Conservation (phyloP, 371 early-diverging fungal genomes). For the Mortierella sp. region DNA sequence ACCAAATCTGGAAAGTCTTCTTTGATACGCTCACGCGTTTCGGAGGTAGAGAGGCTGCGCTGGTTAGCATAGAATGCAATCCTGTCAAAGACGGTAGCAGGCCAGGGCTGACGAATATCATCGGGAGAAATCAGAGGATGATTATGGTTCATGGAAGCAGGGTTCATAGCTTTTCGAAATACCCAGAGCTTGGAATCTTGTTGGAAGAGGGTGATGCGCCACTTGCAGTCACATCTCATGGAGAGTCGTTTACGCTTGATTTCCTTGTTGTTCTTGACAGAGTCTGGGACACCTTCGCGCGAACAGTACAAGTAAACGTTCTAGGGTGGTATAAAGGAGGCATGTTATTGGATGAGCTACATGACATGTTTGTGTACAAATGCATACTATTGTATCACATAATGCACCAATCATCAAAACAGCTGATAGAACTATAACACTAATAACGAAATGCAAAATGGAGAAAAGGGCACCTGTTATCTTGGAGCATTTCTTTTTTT, state of each 20-base stretch:
- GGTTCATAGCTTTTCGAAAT: constrained; percentile 72
- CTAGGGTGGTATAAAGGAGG: constrained; percentile 39
- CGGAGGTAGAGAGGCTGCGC: constrained; percentile 64
- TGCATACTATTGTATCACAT: constrained; percentile 7
- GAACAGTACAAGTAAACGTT: constrained; percentile 76
- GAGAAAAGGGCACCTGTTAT: constrained; percentile 1
- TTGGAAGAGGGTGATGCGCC: constrained; percentile 73
- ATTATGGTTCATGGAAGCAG: constrained; percentile 70
- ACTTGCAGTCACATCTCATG: constrained; percentile 74
- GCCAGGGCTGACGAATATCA: constrained; percentile 73
- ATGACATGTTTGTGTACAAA: not conserved
- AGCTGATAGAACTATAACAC: not conserved
- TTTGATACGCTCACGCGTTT: constrained; percentile 67
- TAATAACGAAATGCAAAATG: not conserved
- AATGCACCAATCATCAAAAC: constrained; percentile 1
- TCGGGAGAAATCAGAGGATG: constrained; percentile 71
- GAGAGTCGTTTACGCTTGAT: constrained; percentile 71
- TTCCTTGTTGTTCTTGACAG: constrained; percentile 67
- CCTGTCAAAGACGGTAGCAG: constrained; percentile 65
- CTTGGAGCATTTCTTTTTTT: not conserved
- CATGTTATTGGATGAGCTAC: not conserved
- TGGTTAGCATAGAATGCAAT: constrained; percentile 69
- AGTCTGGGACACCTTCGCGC: constrained; percentile 74
- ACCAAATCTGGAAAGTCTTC: constrained; percentile 65
- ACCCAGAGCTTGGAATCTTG: constrained; percentile 68